Evolutionary conservation across 768 basidiomycete species (phyloP).

Genomic region (Lentinula edodes): DNA sequence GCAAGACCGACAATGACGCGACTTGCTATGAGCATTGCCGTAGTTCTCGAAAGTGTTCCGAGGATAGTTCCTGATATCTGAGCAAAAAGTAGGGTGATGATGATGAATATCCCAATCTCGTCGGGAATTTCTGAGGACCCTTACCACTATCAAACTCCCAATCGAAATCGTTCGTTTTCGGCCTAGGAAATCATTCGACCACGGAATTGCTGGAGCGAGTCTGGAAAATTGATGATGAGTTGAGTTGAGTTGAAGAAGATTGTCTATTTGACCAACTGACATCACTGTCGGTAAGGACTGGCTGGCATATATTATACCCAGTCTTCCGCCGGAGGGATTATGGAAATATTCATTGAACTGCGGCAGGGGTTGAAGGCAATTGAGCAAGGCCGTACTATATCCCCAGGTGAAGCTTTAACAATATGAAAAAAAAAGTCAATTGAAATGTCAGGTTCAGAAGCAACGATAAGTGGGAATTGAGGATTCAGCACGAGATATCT

Average conservation of each 20-base stretch:
- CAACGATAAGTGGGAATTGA: background rate
- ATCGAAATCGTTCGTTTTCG: slow-evolving; percentile 1
- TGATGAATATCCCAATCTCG: background rate
- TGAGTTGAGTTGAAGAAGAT: too few species aligned
- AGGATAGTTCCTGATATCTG: slow-evolving; percentile 4
- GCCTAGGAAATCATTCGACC: slow-evolving; percentile 2
- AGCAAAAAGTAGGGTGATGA: background rate
- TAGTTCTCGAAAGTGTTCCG: background rate
- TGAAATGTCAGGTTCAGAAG: background rate
- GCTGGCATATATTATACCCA: slow-evolving; percentile 3
- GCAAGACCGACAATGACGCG: slow-evolving; percentile 7
- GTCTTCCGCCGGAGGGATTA: background rate
- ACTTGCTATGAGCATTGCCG: slow-evolving; percentile 3
- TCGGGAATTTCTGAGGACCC: background rate
- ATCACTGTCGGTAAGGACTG: slow-evolving; percentile 2
- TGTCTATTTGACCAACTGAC: background rate
- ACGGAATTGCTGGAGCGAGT: slow-evolving; percentile 2
- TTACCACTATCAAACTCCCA: slow-evolving; percentile 4
- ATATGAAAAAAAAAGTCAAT: background rate
- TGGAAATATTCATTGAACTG: slow-evolving; percentile 6
- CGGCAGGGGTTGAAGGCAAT: slow-evolving; percentile 1
- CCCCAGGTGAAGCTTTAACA: slow-evolving; percentile 1
- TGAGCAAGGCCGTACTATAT: slow-evolving; percentile 3
- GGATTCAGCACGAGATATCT: background rate
- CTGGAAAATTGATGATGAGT: background rate